Conservation (phyloP, 2,329 filamentous ascomycete genomes). For the Cadophora sp. region DNA sequence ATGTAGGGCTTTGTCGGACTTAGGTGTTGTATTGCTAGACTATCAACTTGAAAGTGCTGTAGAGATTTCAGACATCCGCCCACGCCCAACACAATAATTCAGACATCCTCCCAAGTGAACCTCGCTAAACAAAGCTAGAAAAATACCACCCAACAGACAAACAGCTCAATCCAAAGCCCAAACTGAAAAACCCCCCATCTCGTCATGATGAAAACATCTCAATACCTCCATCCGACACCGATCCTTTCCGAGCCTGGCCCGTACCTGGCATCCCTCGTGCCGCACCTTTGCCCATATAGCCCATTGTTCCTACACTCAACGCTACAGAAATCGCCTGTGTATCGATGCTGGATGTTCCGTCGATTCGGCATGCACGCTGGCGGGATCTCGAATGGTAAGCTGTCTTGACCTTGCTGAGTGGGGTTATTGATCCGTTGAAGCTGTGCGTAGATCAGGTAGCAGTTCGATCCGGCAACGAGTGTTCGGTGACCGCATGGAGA, state of each 20-base stretch:
- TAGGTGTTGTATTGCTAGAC: background rate
- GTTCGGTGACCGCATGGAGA: conserved; percentile 41
- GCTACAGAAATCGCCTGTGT: conserved; percentile 37
- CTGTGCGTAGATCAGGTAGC: conserved; percentile 43
- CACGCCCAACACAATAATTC: background rate
- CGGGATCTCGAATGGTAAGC: conserved; percentile 41
- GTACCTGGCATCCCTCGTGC: conserved; percentile 39
- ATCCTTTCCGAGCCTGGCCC: conserved; percentile 42
- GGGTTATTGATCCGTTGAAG: conserved; percentile 45
- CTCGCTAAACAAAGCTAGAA: background rate
- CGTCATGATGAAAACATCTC: background rate
- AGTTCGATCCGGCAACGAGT: conserved; percentile 41
- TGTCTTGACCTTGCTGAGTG: conserved; percentile 26
- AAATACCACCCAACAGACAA: background rate
- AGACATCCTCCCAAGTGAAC: conserved; percentile 1
- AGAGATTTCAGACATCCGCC: background rate
- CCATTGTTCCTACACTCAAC: conserved; percentile 44
- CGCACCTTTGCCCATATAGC: conserved; percentile 36
- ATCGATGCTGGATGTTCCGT: conserved; percentile 34
- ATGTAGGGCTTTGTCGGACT: background rate
- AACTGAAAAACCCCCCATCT: background rate
- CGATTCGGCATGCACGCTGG: conserved; percentile 38
- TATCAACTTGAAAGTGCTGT: background rate
- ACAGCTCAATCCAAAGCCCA: background rate
- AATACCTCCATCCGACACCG: conserved; percentile 44